Evolutionary conservation across 2,329 filamentous ascomycete genomes (phyloP), one percentile per base, ranked within the genome.

Genomic region (Fonsecaea monophora): DNA sequence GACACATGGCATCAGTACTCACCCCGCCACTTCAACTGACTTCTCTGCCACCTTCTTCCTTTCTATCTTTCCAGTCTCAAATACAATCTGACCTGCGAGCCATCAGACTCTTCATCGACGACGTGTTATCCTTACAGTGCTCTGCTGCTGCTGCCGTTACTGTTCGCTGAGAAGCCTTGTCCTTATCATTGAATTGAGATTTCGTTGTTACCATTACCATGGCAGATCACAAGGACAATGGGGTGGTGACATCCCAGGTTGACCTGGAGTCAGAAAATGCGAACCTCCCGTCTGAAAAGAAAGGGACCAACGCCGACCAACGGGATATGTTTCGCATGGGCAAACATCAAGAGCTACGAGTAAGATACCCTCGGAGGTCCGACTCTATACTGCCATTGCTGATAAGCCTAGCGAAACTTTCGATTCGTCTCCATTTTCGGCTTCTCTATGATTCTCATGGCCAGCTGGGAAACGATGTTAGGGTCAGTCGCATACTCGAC

Each of bases 401-500:
- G 18, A 61, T 12, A n/a, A 13, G 18, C 32, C 10, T 64, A 80
- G 78, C 75, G 78, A 58, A 79, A 79, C 61, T 80, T 79, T 55
- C 75, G 78, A 4, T 74, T 80, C 60, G 69, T 80, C 57, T 79
- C 78, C 2, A 79, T 78, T 30, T 73, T 80, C 37, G 78, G 78
- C 6, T 80, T 80, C 66, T 78, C 77, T 50, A 77, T 76, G 66
- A 79, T 78, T 2, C 74, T 80, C 54, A 76, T 80, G 72, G 73
- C 73, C 50, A 80, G 78, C 5, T 80, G 78, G 78, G 78, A 80
- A 65, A 78, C 76, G 7, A 73, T 79, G 55, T 69, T 79, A 7
- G 74, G 77, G 78, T 80, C 63, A 67, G 75, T 66, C 64, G 2
- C 15, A 32, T 21, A 25, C 21, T 34, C 32, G 37, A 21, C 37